Conservation (phyloP, 352 stramenopile species). For the Phytophthora podocarpi region DNA sequence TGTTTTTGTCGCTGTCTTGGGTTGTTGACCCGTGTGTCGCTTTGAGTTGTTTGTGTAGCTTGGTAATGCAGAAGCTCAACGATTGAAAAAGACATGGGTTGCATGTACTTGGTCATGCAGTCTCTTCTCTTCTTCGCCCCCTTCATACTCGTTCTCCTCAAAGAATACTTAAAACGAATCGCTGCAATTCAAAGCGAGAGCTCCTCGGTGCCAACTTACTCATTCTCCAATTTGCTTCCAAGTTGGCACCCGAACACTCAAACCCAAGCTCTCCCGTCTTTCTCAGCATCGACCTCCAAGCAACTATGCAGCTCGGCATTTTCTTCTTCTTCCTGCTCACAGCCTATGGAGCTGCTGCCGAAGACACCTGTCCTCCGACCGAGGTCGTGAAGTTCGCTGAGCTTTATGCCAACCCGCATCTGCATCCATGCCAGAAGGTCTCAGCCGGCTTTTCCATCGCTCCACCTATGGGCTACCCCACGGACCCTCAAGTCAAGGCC, state of each 20-base stretch:
- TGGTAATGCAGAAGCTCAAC: no score
- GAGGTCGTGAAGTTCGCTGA: constrained; percentile 33
- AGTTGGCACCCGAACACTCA: constrained; percentile 25
- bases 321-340: constrained; percentile 23
- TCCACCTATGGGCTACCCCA: constrained; percentile 6
- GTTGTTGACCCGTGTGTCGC: no score
- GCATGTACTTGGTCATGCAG: no score
- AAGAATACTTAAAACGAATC: no score
- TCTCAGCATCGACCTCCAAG: neutral
- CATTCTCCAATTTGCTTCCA: constrained; percentile 39
- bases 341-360: constrained; percentile 12
- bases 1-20: no score
- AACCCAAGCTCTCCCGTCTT: no score
- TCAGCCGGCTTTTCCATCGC: constrained; percentile 27
- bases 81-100: neutral
- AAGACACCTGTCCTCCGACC: constrained; percentile 28
- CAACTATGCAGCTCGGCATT: constrained; percentile 22
- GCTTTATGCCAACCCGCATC: constrained; percentile 34
- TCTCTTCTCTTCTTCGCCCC: no score
- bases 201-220: constrained; percentile 1
- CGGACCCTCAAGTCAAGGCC: constrained; percentile 27
- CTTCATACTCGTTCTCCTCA: no score
- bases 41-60: constrained; percentile 1
- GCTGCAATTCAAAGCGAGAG: neutral
- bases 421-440: constrained; percentile 32